A percentile compares a stretch with the other conserved stretches of the same genome.
Conservation (phyloP, 2,329 filamentous ascomycete species). For the Ophiocordyceps camponoti-rufipedis region DNA sequence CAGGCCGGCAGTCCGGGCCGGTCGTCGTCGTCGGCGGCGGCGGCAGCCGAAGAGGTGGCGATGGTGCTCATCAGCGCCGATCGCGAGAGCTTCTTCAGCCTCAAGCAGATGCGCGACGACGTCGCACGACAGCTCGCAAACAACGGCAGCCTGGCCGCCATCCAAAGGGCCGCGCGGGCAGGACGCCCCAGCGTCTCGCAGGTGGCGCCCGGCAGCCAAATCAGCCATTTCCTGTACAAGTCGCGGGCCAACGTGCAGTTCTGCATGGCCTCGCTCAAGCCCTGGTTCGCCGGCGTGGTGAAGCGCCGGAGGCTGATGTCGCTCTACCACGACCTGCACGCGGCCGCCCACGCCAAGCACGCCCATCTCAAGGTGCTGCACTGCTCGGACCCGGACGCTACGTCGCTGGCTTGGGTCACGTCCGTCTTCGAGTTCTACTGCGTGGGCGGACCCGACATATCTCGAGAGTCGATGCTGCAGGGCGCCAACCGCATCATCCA, state of each 20-base stretch:
- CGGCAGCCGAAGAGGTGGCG: constrained; percentile 60
- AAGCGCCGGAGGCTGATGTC: constrained; percentile 58
- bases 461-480: constrained; percentile 51
- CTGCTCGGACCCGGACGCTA: constrained; percentile 53
- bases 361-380: constrained; percentile 78
- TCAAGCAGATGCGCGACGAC: constrained; percentile 54
- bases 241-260: constrained; percentile 91
- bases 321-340: constrained; percentile 71
- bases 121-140: constrained; percentile 52
- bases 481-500: constrained; percentile 79
- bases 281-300: constrained; percentile 41
- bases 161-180: constrained; percentile 49
- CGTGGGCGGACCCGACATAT: constrained; percentile 61
- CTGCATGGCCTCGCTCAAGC: constrained; percentile 66
- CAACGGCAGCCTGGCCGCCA: constrained; percentile 56
- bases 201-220: constrained; percentile 59
- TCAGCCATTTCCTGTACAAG: constrained; percentile 93
- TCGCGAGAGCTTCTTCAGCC: constrained; percentile 81
- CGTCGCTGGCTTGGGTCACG: constrained; percentile 78
- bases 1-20: constrained; percentile 39
- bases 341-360: constrained; percentile 67
- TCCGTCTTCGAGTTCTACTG: constrained; percentile 89
- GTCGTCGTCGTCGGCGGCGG: constrained; percentile 10
- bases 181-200: constrained; percentile 58
- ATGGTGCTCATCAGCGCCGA: constrained; percentile 84